Evolutionary conservation across 768 basidiomycete genomes (phyloP).

Genomic region (Fomitopsis pulvina): DNA sequence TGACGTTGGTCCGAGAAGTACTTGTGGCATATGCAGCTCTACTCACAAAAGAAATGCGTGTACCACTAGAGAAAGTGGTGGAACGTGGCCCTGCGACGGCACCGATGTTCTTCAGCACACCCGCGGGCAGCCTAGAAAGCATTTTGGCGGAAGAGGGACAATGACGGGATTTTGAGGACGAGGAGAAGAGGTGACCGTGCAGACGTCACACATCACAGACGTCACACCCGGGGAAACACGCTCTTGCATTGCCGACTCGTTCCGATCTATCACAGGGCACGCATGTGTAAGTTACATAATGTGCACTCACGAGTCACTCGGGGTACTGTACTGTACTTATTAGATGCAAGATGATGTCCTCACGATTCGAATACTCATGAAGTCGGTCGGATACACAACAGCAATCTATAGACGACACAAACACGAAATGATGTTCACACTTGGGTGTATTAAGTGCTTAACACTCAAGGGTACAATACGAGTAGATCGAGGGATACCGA

Average conservation of each 20-base stretch:
- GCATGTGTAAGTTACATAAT: too few relatives aligned
- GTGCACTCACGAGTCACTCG: too few relatives aligned
- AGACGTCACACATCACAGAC: constrained; percentile 27
- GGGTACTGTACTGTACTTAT: too few relatives aligned
- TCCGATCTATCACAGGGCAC: neutral
- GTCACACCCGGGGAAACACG: constrained; percentile 19
- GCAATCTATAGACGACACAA: too few relatives aligned
- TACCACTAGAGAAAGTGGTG: constrained; percentile 31
- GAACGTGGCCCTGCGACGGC: constrained; percentile 41
- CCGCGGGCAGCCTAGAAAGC: constrained; percentile 77
- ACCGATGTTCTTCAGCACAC: constrained; percentile 57
- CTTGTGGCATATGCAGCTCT: neutral
- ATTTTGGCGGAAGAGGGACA: constrained; percentile 47
- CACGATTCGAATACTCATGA: too few relatives aligned
- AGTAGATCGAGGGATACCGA: constrained; percentile 2
- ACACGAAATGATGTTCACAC: too few relatives aligned
- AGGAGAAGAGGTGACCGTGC: constrained; percentile 26
- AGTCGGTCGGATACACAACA: too few relatives aligned
- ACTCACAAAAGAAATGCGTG: constrained; percentile 48
- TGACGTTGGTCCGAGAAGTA: constrained; percentile 12
- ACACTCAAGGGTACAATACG: neutral
- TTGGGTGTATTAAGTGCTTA: neutral
- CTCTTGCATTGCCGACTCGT: constrained; percentile 7
- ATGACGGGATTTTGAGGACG: constrained; percentile 35
- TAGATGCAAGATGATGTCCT: too few relatives aligned